Evolutionary conservation across 768 basidiomycete species (phyloP), one percentile per base, ranked within the genome.

Genomic region (Tricholoma flavovirens): DNA sequence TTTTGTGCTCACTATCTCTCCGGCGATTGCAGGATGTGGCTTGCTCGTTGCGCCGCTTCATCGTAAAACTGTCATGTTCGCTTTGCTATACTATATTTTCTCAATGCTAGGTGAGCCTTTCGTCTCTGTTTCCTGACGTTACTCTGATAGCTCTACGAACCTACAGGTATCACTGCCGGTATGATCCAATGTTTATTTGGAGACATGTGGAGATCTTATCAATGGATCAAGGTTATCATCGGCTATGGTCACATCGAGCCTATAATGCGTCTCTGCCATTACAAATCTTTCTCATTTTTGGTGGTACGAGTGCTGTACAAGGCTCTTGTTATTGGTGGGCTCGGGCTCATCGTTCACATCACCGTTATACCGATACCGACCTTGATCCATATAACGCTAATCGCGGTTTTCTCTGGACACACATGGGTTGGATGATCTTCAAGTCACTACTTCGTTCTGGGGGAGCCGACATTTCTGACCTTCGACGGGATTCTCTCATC

Each of bases 271-370:
- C 83, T 35, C 68, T 75, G n/a, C 81, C 83, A 26, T 78, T 93
- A 14, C 88, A 88, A 66, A 70, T 83, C 49, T 81, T 85, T 65
- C 77, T 93, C 32, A 77, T 90, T 8, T 73, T 83, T 46, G 88
- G 86, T 2, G 90, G 90, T 7, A 82, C 86, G 30, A 91, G 90
- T 65, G 88, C 90, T 3, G 88, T 91, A 3, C 86, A 93, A 72
- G 90, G 90, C 0, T 92, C 90, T 12, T 89, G 89, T 71, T 84
- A 81, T 66, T 93, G 90, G 89, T 93, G 90, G 90, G 83, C 87
- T 14, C 80, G 87, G 49, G 82, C 86, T 7, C 90, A 93, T 70
- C 84, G 90, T 55, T 88, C 89, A 32, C 89, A 90, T 66, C 89
- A 90, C 67, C 83, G 88, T 59, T 79, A 92, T 64, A 91, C 90